These are phyloP conservation scores for Chrysanthemum lavandulifolium DNA, from an alignment of 129 eudicot genomes.

Conservation along the genomic window DNA sequence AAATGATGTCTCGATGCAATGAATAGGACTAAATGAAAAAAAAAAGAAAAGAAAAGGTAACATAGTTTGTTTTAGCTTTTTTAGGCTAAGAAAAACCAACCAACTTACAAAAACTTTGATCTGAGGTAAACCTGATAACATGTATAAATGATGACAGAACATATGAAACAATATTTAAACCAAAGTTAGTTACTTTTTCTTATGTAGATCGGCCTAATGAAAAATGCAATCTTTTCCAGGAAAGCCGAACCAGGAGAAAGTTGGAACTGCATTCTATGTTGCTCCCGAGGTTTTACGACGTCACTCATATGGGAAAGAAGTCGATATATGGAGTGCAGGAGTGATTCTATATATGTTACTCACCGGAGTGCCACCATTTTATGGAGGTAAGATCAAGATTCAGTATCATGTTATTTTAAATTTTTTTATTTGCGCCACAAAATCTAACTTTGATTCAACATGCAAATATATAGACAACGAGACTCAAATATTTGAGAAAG, in stretches of 20 bases:
- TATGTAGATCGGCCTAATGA: background rate
- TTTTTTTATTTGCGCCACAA: background rate
- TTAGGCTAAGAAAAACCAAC: no score
- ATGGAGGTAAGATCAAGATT: constrained; percentile 59
- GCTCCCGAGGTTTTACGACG: constrained; percentile 81
- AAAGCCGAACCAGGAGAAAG: constrained; percentile 51
- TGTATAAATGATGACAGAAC: no score
- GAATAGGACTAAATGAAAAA: no score
- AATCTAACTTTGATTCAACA: background rate
- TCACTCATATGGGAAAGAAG: constrained; percentile 61
- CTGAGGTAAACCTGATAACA: no score
- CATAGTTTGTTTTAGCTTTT: no score
- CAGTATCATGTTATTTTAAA: background rate
- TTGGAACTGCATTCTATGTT: constrained; percentile 88
- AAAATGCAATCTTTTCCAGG: constrained; percentile 27
- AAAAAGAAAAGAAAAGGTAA: no score
- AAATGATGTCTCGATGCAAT: no score
- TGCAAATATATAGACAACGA: constrained; percentile 53
- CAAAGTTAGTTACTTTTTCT: no score
- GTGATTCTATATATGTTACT: constrained; percentile 83
- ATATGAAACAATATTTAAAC: no score
- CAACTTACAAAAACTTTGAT: no score
- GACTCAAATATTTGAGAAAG: constrained; percentile 55
- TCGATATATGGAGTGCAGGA: constrained; percentile 89
- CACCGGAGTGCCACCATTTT: constrained; percentile 77